Evolutionary conservation across 2,329 filamentous ascomycete species (phyloP).

Genomic region (Xylariales sp.): DNA sequence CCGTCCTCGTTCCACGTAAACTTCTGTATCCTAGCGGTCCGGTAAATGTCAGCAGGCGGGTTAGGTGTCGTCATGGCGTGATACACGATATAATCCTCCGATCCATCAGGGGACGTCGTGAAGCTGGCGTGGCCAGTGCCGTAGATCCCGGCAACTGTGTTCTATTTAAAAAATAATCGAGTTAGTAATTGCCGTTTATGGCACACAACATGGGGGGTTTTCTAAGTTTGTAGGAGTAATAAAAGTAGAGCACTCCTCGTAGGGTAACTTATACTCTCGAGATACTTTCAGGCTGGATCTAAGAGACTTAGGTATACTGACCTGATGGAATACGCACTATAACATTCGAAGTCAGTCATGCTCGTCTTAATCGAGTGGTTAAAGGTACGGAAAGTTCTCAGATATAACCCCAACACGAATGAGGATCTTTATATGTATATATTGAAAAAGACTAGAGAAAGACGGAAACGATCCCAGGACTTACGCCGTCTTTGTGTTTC

Average conservation of each 20-base stretch:
- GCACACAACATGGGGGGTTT: background rate
- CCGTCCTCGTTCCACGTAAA: slow-evolving; percentile 52
- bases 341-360: background rate
- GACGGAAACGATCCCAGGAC: background rate
- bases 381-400: background rate
- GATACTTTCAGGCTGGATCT: background rate
- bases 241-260: background rate
- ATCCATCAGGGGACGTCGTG: slow-evolving; percentile 50
- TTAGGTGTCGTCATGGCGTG: slow-evolving; percentile 52
- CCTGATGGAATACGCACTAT: slow-evolving; percentile 51
- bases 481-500: slow-evolving; percentile 48
- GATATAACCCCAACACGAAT: no score
- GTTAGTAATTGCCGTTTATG: background rate
- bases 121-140: slow-evolving; percentile 53
- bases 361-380: background rate
- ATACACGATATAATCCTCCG: slow-evolving; percentile 52
- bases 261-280: background rate
- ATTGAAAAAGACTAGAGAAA: background rate
- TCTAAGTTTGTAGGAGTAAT: no score
- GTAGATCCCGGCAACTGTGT: slow-evolving; percentile 49
- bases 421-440: background rate
- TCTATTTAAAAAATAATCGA: slow-evolving; percentile 24
- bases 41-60: slow-evolving; percentile 49
- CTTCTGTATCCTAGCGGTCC: slow-evolving; percentile 50
- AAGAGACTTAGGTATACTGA: background rate